These are phyloP conservation scores for Termitomyces sp. DNA, from an alignment of 768 basidiomycete species.

Conservation along the genomic window DNA sequence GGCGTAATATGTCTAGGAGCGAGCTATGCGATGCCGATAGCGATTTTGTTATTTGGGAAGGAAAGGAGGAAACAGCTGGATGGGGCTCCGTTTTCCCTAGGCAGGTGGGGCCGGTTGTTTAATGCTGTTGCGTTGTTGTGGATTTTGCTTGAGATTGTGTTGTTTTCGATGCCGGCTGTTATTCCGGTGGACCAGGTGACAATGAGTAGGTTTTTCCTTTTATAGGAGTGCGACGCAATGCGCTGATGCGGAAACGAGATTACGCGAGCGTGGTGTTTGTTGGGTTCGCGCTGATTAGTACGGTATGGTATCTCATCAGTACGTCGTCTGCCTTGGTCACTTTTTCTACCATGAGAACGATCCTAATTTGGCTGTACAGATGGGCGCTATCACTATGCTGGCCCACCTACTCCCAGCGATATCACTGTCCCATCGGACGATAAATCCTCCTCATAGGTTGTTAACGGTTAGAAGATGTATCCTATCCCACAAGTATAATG, in stretches of 20 bases:
- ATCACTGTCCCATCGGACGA: not conserved
- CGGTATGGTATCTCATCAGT: constrained; percentile 59
- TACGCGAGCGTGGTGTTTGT: constrained; percentile 67
- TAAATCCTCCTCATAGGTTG: too few relatives aligned
- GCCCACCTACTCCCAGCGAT: constrained; percentile 33
- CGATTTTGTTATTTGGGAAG: constrained; percentile 37
- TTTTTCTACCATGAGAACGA: not conserved
- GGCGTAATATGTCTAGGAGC: constrained; percentile 63
- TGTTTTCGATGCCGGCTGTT: constrained; percentile 67
- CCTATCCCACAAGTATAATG: too few relatives aligned
- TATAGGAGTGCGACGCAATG: not conserved
- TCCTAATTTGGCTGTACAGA: constrained; percentile 20
- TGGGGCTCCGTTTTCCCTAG: constrained; percentile 50
- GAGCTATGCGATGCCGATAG: constrained; percentile 62
- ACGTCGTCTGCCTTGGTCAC: constrained; percentile 17
- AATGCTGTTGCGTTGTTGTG: constrained; percentile 56
- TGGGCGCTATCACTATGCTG: constrained; percentile 39
- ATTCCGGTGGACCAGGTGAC: constrained; percentile 43
- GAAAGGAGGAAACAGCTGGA: constrained; percentile 38
- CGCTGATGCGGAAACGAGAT: constrained; percentile 33
- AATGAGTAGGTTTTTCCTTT: not conserved
- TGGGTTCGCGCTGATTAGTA: constrained; percentile 55
- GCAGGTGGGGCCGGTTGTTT: constrained; percentile 37
- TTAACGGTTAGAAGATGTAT: too few relatives aligned
- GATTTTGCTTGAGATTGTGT: constrained; percentile 55